phyloP scores from a whole-genome alignment of 306 rosid genomes.

The Oxytropis ochrocephala region DNA sequence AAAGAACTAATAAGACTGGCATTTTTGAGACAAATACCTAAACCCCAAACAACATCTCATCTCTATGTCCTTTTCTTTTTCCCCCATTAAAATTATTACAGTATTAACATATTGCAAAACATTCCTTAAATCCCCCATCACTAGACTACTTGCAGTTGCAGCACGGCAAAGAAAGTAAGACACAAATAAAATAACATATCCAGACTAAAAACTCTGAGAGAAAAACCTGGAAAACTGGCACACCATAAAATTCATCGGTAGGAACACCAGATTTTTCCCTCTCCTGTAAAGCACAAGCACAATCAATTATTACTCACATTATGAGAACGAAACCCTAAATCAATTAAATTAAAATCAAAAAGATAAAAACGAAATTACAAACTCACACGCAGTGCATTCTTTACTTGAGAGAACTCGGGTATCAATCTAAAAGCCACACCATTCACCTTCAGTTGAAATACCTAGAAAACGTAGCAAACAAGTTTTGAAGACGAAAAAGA shows the following conservation, averaged over 20 bases:
- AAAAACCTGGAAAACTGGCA: conserved; percentile 93
- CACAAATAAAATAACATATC: background rate
- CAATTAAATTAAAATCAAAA: background rate
- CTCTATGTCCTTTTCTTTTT: background rate
- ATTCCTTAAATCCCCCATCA: background rate
- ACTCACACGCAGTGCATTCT: conserved; percentile 63
- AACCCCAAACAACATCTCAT: background rate
- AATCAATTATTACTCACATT: background rate
- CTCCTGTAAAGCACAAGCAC: conserved; percentile 43
- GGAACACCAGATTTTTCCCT: conserved; percentile 59
- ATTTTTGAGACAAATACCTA: background rate
- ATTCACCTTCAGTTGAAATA: conserved; percentile 77
- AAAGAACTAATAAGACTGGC: background rate
- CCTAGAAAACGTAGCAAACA: conserved; percentile 30
- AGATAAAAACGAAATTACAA: background rate
- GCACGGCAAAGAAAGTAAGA: background rate
- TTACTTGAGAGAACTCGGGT: conserved; percentile 75
- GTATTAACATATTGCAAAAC: background rate
- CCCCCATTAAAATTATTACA: background rate
- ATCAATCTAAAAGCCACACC: conserved; percentile 88
- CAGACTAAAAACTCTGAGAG: conserved; percentile 21
- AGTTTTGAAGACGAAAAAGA: background rate
- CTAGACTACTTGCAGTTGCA: background rate
- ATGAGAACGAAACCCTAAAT: too few species aligned
- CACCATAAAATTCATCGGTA: conserved; percentile 60